Percentiles rank a stretch among this genome's conserved stretches.
phyloP scores from a whole-genome alignment of 306 rosid genomes.

The Nissolia schottii region DNA sequence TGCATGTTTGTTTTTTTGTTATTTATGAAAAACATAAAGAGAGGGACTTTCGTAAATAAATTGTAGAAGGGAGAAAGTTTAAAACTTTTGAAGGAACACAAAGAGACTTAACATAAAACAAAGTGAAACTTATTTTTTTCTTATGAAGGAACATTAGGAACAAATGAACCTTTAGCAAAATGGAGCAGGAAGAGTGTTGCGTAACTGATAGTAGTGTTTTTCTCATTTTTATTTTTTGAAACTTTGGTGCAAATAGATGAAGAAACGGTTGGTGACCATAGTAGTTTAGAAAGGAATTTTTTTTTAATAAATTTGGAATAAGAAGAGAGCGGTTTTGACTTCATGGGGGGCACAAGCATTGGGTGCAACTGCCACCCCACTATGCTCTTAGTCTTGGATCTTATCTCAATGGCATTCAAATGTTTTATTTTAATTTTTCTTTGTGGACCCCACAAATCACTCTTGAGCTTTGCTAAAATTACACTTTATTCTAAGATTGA shows the following conservation, averaged over 20 bases:
- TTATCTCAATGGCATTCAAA: neutral
- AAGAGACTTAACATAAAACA: no score
- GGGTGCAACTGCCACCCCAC: constrained; percentile 33
- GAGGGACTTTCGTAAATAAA: constrained; percentile 13
- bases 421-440: no score
- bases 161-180: constrained; percentile 11
- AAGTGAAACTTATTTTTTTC: no score
- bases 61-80: constrained; percentile 14
- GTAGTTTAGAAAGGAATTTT: constrained; percentile 11
- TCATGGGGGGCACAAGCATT: constrained; percentile 31
- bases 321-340: constrained; percentile 41
- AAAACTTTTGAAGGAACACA: constrained; percentile 30
- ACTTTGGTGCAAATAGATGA: constrained; percentile 19
- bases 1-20: constrained; percentile 18
- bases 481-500: no score
- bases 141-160: neutral
- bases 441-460: no score
- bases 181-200: constrained; percentile 34
- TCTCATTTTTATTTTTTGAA: no score
- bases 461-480: no score
- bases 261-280: constrained; percentile 1
- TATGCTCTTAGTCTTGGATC: constrained; percentile 1
- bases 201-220: constrained; percentile 6
- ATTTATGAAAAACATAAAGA: constrained; percentile 14
- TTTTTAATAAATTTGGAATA: neutral